A percentile compares a stretch with the other conserved stretches of the same genome.
phyloP scores from a whole-genome alignment of 164 flowering plant species.

The Nymphaea thermarum region DNA sequence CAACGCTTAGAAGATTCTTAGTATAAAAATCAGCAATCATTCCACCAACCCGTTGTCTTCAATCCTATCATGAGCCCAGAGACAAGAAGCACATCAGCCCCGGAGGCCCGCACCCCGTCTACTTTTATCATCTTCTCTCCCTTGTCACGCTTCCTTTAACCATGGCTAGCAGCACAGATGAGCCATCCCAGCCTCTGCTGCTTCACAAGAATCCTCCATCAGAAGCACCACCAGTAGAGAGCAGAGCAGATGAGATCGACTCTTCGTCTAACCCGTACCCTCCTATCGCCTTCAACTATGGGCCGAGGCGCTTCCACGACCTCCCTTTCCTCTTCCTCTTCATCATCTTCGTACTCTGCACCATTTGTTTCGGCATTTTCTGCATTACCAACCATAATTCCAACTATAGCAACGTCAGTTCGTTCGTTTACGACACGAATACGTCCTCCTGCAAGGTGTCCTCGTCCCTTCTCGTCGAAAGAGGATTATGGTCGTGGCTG shows the following conservation, averaged over 20 bases:
- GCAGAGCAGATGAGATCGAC: constrained; percentile 12
- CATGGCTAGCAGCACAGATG: not conserved
- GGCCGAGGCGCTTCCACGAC: constrained; percentile 60
- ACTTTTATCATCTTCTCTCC: not conserved
- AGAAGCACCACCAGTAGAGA: not conserved
- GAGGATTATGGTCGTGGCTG: constrained; percentile 1
- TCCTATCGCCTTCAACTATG: constrained; percentile 65
- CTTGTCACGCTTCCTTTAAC: not conserved
- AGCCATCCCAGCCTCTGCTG: not conserved
- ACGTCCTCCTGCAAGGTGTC: constrained; percentile 45
- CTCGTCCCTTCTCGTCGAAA: not conserved
- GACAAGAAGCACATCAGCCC: not conserved
- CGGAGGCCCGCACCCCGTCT: too few relatives aligned
- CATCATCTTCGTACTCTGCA: constrained; percentile 39
- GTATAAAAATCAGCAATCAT: too few relatives aligned
- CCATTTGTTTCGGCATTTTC: constrained; percentile 82
- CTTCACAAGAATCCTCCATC: not conserved
- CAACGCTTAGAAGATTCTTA: too few relatives aligned
- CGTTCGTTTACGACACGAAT: constrained; percentile 34
- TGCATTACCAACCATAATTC: constrained; percentile 44
- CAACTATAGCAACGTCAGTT: constrained; percentile 29
- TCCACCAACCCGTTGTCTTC: not conserved
- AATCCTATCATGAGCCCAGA: not conserved
- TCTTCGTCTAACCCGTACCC: constrained; percentile 49
- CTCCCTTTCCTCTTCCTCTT: constrained; percentile 66